phyloP scores from a whole-genome alignment of 164 flowering plant species.

The Brasenia schreberi region DNA sequence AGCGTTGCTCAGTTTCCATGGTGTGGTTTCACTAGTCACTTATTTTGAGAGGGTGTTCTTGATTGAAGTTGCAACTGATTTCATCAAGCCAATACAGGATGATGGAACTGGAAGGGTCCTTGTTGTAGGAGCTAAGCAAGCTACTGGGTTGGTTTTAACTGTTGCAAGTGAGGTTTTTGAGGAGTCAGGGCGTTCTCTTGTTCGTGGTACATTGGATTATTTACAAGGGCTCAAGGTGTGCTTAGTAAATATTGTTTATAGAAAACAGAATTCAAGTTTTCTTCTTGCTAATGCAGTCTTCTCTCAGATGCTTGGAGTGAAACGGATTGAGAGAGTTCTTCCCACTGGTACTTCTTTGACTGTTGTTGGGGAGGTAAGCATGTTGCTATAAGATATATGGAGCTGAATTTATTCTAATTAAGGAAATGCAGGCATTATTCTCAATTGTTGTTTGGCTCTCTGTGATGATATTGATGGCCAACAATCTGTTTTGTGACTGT shows the following conservation, averaged over 20 bases:
- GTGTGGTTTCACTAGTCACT: not conserved
- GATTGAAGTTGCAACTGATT: not conserved
- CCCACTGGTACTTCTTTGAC: conserved; percentile 88
- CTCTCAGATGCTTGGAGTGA: conserved; percentile 96
- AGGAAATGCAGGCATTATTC: not conserved
- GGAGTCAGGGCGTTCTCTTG: conserved; percentile 88
- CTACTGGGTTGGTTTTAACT: conserved; percentile 65
- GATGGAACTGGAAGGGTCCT: conserved; percentile 81
- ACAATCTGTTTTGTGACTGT: too few relatives aligned
- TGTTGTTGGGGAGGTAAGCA: conserved; percentile 89
- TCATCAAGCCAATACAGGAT: conserved; percentile 34
- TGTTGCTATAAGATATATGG: not conserved
- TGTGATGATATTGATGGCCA: too few relatives aligned
- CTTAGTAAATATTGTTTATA: not conserved
- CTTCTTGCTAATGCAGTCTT: not conserved
- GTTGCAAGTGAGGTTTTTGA: conserved; percentile 93
- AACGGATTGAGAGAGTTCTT: conserved; percentile 87
- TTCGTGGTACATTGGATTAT: conserved; percentile 87
- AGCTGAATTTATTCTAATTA: not conserved
- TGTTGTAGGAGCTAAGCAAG: conserved; percentile 92
- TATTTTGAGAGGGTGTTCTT: not conserved
- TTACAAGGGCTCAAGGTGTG: conserved; percentile 95
- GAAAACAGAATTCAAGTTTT: not conserved
- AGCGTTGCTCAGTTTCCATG: not conserved
- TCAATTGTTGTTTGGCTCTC: too few relatives aligned